Evolutionary conservation across 2,329 filamentous ascomycete species (phyloP).

Genomic region (Penicillium sp.): DNA sequence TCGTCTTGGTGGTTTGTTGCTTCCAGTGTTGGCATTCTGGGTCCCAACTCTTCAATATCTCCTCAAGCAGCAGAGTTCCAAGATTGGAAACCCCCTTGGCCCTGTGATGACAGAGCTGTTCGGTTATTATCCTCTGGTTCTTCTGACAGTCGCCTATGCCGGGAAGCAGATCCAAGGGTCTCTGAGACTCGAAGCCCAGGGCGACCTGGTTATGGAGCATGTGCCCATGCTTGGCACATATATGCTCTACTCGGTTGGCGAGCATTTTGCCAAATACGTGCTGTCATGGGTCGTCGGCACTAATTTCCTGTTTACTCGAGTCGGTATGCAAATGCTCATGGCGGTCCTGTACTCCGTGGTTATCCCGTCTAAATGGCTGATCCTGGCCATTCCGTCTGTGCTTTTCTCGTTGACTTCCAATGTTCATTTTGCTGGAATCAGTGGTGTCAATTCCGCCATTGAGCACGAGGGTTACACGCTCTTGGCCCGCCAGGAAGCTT

Average conservation of each 20-base stretch:
- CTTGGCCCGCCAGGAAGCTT: slow-evolving; percentile 75
- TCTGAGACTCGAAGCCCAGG: slow-evolving; percentile 54
- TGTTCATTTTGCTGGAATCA: slow-evolving; percentile 64
- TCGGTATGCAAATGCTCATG: slow-evolving; percentile 68
- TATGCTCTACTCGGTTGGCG: slow-evolving; percentile 55
- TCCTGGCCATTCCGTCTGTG: slow-evolving; percentile 67
- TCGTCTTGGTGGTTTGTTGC: slow-evolving; percentile 49
- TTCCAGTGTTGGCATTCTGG: slow-evolving; percentile 72
- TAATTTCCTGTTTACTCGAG: slow-evolving; percentile 62
- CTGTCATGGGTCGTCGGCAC: slow-evolving; percentile 56
- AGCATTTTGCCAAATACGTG: slow-evolving; percentile 41
- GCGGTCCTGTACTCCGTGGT: slow-evolving; percentile 62
- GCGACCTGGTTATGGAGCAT: slow-evolving; percentile 59
- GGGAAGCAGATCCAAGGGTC: slow-evolving; percentile 60
- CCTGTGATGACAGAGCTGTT: slow-evolving; percentile 70
- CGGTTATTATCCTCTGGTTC: slow-evolving; percentile 66
- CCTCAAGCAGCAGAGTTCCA: slow-evolving; percentile 63
- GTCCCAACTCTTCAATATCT: slow-evolving; percentile 69
- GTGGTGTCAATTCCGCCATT: slow-evolving; percentile 64
- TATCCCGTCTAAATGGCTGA: slow-evolving; percentile 64
- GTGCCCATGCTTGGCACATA: slow-evolving; percentile 64
- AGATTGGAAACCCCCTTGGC: slow-evolving; percentile 65
- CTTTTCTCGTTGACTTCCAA: slow-evolving; percentile 63
- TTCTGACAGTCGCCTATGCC: slow-evolving; percentile 61
- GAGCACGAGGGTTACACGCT: slow-evolving; percentile 65